Evolutionary conservation across 2,329 filamentous ascomycete species (phyloP).

Genomic region (Grosmannia penicillata): DNA sequence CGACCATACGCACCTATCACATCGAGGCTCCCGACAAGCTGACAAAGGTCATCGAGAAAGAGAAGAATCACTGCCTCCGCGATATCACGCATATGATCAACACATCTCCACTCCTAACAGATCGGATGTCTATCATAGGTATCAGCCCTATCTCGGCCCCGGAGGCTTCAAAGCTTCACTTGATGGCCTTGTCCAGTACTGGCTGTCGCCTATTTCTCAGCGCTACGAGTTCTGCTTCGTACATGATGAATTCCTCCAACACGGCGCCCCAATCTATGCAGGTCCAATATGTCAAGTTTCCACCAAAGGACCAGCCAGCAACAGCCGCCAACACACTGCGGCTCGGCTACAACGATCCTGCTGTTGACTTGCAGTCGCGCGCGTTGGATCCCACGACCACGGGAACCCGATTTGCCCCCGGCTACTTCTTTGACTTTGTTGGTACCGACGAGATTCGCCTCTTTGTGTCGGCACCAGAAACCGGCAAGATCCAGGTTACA

Average conservation of each 20-base stretch:
- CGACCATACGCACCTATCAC: conserved; percentile 83
- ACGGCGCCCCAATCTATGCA: conserved; percentile 85
- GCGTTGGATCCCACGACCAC: conserved; percentile 33
- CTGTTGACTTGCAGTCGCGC: conserved; percentile 32
- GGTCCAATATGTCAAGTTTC: conserved; percentile 91
- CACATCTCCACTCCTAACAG: conserved; percentile 54
- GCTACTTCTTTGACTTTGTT: conserved; percentile 81
- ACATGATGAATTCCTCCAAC: conserved; percentile 45
- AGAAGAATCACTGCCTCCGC: conserved; percentile 42
- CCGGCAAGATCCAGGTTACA: conserved; percentile 61
- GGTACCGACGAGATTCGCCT: conserved; percentile 27
- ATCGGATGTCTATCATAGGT: conserved; percentile 60
- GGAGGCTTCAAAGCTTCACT: conserved; percentile 69
- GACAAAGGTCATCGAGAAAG: conserved; percentile 51
- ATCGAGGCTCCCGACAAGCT: conserved; percentile 53
- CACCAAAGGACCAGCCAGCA: conserved; percentile 39
- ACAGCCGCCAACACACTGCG: neutral
- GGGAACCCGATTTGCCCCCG: conserved; percentile 59
- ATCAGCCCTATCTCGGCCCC: conserved; percentile 70
- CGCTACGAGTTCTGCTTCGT: conserved; percentile 63
- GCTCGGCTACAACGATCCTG: conserved; percentile 19
- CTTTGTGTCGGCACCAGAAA: conserved; percentile 79
- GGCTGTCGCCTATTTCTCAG: conserved; percentile 88
- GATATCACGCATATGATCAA: conserved; percentile 80
- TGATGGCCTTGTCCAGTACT: conserved; percentile 81